phyloP scores from a whole-genome alignment of 2,329 filamentous ascomycete species.

The Metarhizium brunneum region DNA sequence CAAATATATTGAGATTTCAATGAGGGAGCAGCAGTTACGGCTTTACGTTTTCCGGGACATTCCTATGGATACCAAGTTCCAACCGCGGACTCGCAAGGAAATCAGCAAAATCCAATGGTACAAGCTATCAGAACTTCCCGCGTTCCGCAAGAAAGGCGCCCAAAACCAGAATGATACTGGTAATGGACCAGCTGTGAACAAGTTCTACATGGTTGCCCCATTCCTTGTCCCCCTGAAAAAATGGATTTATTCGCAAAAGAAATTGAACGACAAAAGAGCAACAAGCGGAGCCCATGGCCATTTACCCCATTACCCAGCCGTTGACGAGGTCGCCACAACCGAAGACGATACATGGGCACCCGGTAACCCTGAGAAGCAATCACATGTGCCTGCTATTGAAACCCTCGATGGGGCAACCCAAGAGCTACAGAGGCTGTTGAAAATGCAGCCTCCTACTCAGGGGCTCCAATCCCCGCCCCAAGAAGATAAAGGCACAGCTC shows the following conservation, averaged over 20 bases:
- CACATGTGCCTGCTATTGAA: constrained; percentile 30
- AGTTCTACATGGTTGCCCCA: constrained; percentile 97
- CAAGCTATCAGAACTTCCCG: constrained; percentile 77
- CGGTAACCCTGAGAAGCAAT: constrained; percentile 22
- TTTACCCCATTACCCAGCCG: constrained; percentile 27
- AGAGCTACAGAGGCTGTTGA: constrained; percentile 45
- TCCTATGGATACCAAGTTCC: constrained; percentile 77
- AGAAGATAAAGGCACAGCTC: constrained; percentile 38
- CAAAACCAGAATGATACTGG: constrained; percentile 48
- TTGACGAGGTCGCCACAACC: constrained; percentile 49
- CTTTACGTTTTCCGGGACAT: constrained; percentile 88
- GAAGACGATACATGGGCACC: constrained; percentile 51
- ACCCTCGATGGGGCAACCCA: constrained; percentile 40
- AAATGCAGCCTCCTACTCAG: constrained; percentile 44
- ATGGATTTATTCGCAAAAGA: constrained; percentile 82
- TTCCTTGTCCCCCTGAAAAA: constrained; percentile 80
- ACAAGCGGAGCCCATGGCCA: constrained; percentile 31
- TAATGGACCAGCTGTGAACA: constrained; percentile 58
- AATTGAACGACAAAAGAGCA: constrained; percentile 48
- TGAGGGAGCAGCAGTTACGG: constrained; percentile 86
- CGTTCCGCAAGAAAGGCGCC: constrained; percentile 60
- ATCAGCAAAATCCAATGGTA: constrained; percentile 98
- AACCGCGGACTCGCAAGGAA: constrained; percentile 87
- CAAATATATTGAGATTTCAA: constrained; percentile 79
- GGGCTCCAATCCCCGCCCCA: constrained; percentile 29